Percentiles rank a stretch among this genome's conserved stretches.
Conservation (phyloP, 176 grass and related monocot genomes). For the Oryza australiensis region DNA sequence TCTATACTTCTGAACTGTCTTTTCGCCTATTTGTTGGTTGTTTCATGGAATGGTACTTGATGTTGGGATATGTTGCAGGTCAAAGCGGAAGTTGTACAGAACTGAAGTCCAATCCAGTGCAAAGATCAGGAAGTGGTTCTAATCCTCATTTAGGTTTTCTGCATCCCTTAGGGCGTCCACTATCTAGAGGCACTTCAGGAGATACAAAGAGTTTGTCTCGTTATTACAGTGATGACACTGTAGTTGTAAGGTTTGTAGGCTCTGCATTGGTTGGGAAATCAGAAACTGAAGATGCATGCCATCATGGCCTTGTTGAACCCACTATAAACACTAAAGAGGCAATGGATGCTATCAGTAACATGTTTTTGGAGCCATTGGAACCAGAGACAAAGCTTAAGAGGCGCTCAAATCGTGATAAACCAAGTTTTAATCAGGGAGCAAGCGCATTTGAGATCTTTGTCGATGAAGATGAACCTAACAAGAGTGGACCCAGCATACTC, state of each 20-base stretch:
- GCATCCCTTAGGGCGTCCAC: slow-evolving; percentile 28
- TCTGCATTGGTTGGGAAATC: slow-evolving; percentile 86
- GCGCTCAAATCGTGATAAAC: slow-evolving; percentile 47
- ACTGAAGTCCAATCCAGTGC: slow-evolving; percentile 27
- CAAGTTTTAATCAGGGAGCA: slow-evolving; percentile 49
- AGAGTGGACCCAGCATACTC: slow-evolving; percentile 27
- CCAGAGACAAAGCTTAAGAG: slow-evolving; percentile 65
- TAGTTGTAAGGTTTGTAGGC: slow-evolving; percentile 85
- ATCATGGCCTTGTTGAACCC: slow-evolving; percentile 92
- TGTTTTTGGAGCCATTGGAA: slow-evolving; percentile 92
- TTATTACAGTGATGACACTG: slow-evolving; percentile 67
- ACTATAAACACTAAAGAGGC: slow-evolving; percentile 92
- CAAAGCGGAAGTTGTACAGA: slow-evolving; percentile 32
- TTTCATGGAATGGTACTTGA: not conserved
- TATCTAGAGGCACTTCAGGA: slow-evolving; percentile 46
- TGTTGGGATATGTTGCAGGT: slow-evolving; percentile 37
- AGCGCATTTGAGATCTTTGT: slow-evolving; percentile 75
- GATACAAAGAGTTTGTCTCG: slow-evolving; percentile 40
- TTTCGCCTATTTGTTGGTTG: not conserved
- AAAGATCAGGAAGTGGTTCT: slow-evolving; percentile 47
- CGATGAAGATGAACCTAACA: slow-evolving; percentile 65
- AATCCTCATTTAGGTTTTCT: slow-evolving; percentile 16
- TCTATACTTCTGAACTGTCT: not conserved
- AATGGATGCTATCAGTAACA: slow-evolving; percentile 76
- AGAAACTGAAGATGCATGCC: slow-evolving; percentile 85